Evolutionary conservation across 768 basidiomycete genomes (phyloP).

Genomic region (Tulasnella sp.): DNA sequence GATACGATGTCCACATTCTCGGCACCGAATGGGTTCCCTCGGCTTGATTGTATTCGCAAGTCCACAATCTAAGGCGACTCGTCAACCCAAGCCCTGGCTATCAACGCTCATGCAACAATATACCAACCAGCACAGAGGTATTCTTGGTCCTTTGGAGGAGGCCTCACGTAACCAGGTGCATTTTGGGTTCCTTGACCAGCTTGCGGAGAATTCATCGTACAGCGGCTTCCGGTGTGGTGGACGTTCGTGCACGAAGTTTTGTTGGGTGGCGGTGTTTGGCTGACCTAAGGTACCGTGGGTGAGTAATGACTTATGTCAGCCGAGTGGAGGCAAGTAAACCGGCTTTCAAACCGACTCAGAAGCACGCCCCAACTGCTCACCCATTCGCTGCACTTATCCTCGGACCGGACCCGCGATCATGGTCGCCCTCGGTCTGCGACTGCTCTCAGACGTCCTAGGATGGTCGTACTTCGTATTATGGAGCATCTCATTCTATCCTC

Average conservation of each 20-base stretch:
- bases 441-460: slow-evolving; percentile 30
- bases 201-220: slow-evolving; percentile 33
- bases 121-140: slow-evolving; percentile 77
- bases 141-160: slow-evolving; percentile 57
- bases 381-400: not conserved
- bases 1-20: slow-evolving; percentile 95
- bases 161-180: slow-evolving; percentile 41
- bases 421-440: not conserved
- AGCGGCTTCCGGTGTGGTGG: not conserved
- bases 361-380: not conserved
- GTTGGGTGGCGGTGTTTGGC: not conserved
- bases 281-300: not conserved
- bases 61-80: slow-evolving; percentile 65
- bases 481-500: slow-evolving; percentile 42
- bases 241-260: not conserved
- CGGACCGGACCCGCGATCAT: not conserved
- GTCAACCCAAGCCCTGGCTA: not conserved
- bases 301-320: not conserved
- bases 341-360: not conserved
- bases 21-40: slow-evolving; percentile 89
- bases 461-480: slow-evolving; percentile 34
- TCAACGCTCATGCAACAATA: not conserved
- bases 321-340: not conserved
- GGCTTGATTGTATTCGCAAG: slow-evolving; percentile 87
- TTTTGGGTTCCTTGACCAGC: slow-evolving; percentile 14